Base-by-base conservation (phyloP, 352 stramenopile genomes). In the Phytopythium litorale region DNA sequence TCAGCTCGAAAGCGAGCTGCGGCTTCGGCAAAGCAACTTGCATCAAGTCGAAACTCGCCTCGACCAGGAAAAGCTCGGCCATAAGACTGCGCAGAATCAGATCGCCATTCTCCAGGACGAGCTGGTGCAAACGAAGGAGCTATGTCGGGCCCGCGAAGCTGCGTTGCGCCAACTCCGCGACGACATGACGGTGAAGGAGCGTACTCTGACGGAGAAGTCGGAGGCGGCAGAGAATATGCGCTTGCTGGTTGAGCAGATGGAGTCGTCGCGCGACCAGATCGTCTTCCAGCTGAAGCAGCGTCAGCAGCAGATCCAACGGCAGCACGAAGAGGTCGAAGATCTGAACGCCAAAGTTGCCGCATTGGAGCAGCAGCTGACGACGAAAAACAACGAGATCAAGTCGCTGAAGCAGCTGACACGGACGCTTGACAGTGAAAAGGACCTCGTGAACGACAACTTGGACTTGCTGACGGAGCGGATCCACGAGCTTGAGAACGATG, bases 191-290 rank as follows among this genome's bases (percentile, higher is more conserved):
- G 62, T 71, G 0, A 87, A 87, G 62, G 78, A 90, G 30, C 72
- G 72, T 30, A 63, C 63, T 21, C 49, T 91, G 65, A 89, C 77
- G 0, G 80, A 91, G 65, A 90, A 89, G 58, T 83, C 65, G 1
- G 81, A 88, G 50, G 68, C 73, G 4, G 67, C 81, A 28, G 79
- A 89, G 56, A 93, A 90, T 32, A 72, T 88, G 2, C 88, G 88
- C 49, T 65, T 91, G 21, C 45, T 95, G 40, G 75, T 93, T 18
- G 83, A 90, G 65, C 84, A 93, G 53, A 91, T 95, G 79, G 84
- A 93, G 57, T 81, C 78, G 0, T 89, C 82, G n/a, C 80, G 86
- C 6, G 84, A 95, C 37, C 81, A 92, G 65, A 75, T 89, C 61
- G 71, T 81, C 18, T 89, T 91, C 60, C 84, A 93, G 62, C 66